A percentile compares a stretch with the other conserved stretches of the same genome.
Conservation (phyloP, 75 land plant genomes). For the Picea sitchensis region DNA sequence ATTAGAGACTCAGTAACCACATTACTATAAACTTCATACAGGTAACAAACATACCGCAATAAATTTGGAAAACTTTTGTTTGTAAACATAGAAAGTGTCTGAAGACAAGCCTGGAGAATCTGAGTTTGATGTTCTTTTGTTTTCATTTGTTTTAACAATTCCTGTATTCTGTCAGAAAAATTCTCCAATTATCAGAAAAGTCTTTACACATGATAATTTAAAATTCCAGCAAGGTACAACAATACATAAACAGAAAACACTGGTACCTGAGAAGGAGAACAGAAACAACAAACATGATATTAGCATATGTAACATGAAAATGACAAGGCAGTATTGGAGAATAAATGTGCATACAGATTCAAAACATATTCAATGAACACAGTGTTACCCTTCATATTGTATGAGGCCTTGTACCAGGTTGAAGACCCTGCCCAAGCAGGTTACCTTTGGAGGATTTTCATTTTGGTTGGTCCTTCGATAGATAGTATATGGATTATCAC, state of each 20-base stretch:
- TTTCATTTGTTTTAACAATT: background rate
- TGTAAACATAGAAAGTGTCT: background rate
- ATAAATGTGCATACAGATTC: too few relatives aligned
- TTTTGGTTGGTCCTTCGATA: too few relatives aligned
- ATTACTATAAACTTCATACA: background rate
- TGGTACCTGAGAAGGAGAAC: too few relatives aligned
- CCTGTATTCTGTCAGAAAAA: background rate
- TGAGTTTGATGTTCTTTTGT: background rate
- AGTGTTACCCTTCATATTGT: too few relatives aligned
- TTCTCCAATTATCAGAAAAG: background rate
- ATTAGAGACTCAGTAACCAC: background rate
- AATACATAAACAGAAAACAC: background rate
- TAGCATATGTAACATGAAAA: too few relatives aligned
- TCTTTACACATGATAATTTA: background rate
- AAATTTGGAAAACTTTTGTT: background rate
- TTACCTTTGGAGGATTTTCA: too few relatives aligned
- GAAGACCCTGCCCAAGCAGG: too few relatives aligned
- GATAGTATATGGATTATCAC: too few relatives aligned
- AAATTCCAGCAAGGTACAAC: background rate
- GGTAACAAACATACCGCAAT: background rate
- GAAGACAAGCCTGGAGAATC: conserved; percentile 4
- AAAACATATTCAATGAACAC: too few relatives aligned
- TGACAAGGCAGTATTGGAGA: too few relatives aligned
- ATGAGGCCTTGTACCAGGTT: too few relatives aligned
- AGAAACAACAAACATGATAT: too few relatives aligned